Conservation (phyloP, 139 green algal species). For the Yamagishiella unicocca region DNA sequence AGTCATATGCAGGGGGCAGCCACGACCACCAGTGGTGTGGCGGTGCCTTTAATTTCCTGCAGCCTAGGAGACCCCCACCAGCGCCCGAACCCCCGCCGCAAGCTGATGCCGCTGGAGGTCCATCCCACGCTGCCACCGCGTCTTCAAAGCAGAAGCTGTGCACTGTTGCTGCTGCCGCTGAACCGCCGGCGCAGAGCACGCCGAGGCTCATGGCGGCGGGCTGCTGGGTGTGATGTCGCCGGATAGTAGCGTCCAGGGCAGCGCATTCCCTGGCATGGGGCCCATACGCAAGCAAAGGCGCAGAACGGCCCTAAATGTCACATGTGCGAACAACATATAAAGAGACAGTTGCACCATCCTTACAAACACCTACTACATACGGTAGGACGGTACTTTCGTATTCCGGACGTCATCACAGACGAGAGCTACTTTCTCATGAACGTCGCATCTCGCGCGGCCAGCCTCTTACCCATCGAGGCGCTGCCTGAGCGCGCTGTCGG, state of each 20-base stretch:
- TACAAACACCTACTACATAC: no score
- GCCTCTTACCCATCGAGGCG: no score
- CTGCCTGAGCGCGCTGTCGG: no score
- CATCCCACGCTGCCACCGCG: not conserved
- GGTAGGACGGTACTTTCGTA: no score
- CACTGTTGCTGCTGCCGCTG: not conserved
- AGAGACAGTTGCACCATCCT: no score
- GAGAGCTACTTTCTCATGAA: no score
- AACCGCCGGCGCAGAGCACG: not conserved
- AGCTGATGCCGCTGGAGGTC: not conserved
- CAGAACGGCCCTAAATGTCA: no score
- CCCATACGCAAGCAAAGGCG: no score
- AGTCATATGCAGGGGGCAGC: not conserved
- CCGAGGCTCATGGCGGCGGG: not conserved
- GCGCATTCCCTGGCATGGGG: constrained; percentile 1
- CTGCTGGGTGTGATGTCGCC: not conserved
- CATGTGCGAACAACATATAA: no score
- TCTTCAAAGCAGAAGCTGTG: not conserved
- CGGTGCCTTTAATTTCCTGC: not conserved
- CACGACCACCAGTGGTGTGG: not conserved
- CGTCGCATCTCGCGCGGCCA: no score
- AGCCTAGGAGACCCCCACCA: not conserved
- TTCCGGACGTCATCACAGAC: no score
- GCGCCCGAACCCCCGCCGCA: not conserved
- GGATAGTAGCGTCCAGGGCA: not conserved